A percentile compares a stretch with the other conserved stretches of the same genome.
phyloP scores from a whole-genome alignment of 306 rosid species.

The Begonia loranthoides region DNA sequence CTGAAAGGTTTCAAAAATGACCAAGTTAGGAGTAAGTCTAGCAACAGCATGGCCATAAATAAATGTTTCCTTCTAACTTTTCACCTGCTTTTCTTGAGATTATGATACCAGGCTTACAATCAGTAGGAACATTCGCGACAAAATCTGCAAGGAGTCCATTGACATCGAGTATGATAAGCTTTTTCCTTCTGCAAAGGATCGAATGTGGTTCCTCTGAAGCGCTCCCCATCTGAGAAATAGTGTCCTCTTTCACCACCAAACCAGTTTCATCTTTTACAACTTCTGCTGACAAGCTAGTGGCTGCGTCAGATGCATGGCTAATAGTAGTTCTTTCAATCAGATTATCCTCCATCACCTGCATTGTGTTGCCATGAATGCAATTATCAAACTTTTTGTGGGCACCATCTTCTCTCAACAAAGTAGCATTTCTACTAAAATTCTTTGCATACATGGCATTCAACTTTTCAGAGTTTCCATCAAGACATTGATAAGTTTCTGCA shows the following conservation, averaged over 20 bases:
- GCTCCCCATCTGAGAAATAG: slow-evolving; percentile 10
- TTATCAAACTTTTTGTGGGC: slow-evolving; percentile 38
- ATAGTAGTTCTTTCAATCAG: neutral
- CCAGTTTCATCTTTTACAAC: slow-evolving; percentile 19
- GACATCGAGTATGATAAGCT: slow-evolving; percentile 88
- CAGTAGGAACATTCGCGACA: slow-evolving; percentile 17
- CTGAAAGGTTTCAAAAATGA: slow-evolving; percentile 21
- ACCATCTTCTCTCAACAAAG: neutral
- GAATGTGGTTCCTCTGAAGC: slow-evolving; percentile 5
- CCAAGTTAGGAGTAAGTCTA: slow-evolving; percentile 14
- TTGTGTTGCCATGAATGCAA: slow-evolving; percentile 26
- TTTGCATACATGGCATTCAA: no score
- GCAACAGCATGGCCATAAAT: neutral
- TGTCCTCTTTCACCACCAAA: slow-evolving; percentile 11
- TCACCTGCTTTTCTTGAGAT: slow-evolving; percentile 46
- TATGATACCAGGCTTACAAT: slow-evolving; percentile 22
- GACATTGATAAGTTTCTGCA: no score
- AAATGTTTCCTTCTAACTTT: neutral
- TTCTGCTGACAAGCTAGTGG: neutral
- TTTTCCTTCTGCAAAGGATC: slow-evolving; percentile 25
- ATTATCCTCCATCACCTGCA: slow-evolving; percentile 18
- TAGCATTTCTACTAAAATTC: no score
- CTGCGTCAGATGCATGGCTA: no score
- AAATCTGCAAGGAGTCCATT: slow-evolving; percentile 84
- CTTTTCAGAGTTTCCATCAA: no score